Base-by-base conservation (phyloP, 108 stramenopile species). In the Fragilaria radians region DNA sequence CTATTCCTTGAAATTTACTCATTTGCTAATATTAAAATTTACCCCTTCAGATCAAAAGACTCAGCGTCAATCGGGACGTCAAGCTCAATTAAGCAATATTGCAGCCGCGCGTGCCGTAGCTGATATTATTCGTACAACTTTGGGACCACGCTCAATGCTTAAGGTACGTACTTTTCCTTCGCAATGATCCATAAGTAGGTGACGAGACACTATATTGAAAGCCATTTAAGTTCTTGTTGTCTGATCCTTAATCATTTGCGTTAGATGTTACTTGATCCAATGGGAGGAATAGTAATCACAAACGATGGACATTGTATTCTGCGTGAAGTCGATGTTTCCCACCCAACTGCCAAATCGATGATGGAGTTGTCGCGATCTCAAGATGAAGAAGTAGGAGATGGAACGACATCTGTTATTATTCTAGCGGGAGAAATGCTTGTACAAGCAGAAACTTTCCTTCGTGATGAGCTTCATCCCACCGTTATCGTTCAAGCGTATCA, bases 201-300 rank as follows among this genome's bases (percentile, higher is more conserved):
- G n/a, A n/a, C n/a, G n/a, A n/a, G n/a, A n/a, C n/a, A n/a, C n/a
- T n/a, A n/a, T n/a, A n/a, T n/a, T n/a, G n/a, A n/a, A n/a, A n/a
- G n/a, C n/a, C n/a, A n/a, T n/a, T n/a, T n/a, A n/a, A n/a, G n/a
- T n/a, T n/a, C n/a, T n/a, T n/a, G n/a, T n/a, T n/a, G n/a, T n/a
- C n/a, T n/a, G n/a, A n/a, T n/a, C n/a, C n/a, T n/a, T n/a, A n/a
- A n/a, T n/a, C n/a, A n/a, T n/a, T n/a, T n/a, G n/a, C n/a, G n/a
- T 42, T 42, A 79, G 82, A 98, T 98, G 97, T 78, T 97, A 0
- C 59, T 97, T 59, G 99, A 99, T 85, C 97, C 99, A 49, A 98
- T 99, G 97, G 99, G 99, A n/a, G 96, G 97, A 47, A 97, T 99
- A 48, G 97, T 99, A 48, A 95, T 99, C 74, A 99, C 99, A 63